Conservation (phyloP, 306 rosid genomes). For the Hylodesmum podocarpum region DNA sequence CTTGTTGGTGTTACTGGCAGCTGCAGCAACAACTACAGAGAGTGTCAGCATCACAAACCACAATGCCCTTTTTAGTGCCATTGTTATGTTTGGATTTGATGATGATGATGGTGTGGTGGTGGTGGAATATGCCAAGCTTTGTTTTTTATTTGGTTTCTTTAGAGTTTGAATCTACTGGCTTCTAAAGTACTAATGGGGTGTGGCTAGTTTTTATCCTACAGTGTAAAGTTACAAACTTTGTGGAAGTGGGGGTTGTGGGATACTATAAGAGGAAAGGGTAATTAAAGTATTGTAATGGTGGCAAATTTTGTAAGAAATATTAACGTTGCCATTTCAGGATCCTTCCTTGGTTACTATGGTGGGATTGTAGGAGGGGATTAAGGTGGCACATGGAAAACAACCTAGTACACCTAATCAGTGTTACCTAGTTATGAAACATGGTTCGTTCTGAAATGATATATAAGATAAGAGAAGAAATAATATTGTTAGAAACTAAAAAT, state of each 20-base stretch:
- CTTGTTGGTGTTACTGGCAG: constrained; percentile 43
- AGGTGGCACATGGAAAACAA: not conserved
- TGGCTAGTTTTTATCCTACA: not conserved
- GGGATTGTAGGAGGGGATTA: not conserved
- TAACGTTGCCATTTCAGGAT: no score
- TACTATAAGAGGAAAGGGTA: not conserved
- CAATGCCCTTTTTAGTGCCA: constrained; percentile 18
- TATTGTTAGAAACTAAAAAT: not conserved
- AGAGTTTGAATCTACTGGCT: constrained; percentile 29
- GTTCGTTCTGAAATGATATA: no score
- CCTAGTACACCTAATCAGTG: not conserved
- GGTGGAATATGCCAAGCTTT: constrained; percentile 2
- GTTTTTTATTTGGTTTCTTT: not conserved
- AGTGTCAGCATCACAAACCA: constrained; percentile 20
- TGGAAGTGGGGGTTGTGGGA: not conserved
- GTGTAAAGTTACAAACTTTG: not conserved
- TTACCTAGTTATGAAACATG: no score
- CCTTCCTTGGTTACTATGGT: not conserved
- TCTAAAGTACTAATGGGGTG: not conserved
- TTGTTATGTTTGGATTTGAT: not conserved
- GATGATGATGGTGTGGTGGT: not conserved
- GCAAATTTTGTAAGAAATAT: not conserved
- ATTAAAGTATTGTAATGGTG: not conserved
- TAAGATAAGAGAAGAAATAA: not conserved
- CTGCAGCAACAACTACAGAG: not conserved